Conservation (phyloP, 768 basidiomycete species). For the Cystobasidium ongulense region DNA sequence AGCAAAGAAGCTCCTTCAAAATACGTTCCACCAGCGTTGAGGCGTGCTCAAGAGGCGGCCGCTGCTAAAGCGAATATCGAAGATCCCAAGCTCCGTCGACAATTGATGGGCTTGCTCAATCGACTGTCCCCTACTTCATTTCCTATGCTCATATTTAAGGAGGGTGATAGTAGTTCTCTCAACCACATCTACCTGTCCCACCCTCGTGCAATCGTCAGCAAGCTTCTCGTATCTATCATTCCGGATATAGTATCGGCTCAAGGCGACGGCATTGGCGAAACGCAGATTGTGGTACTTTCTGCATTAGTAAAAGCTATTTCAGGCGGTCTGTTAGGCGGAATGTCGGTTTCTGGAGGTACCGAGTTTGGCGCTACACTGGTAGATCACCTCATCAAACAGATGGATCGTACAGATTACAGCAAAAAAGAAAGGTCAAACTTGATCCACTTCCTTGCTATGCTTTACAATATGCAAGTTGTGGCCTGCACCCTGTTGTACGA, state of each 20-base stretch:
- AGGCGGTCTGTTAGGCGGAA: constrained; percentile 13
- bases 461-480: constrained; percentile 94
- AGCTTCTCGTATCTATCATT: constrained; percentile 32
- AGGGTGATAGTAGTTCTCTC: neutral
- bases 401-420: constrained; percentile 7
- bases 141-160: constrained; percentile 28
- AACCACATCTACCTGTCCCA: constrained; percentile 34
- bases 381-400: neutral
- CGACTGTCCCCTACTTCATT: constrained; percentile 36
- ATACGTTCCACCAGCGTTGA: constrained; percentile 2
- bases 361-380: constrained; percentile 16
- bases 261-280: constrained; percentile 40
- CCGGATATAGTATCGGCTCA: constrained; percentile 35
- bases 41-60: neutral
- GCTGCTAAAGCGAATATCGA: neutral
- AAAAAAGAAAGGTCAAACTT: constrained; percentile 89
- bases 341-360: constrained; percentile 18
- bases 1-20: neutral
- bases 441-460: constrained; percentile 73
- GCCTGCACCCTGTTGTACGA: constrained; percentile 85
- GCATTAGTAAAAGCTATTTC: constrained; percentile 36
- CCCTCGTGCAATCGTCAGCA: constrained; percentile 37
- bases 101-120: constrained; percentile 39
- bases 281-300: constrained; percentile 34
- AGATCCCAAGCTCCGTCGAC: constrained; percentile 39